phyloP scores from a whole-genome alignment of 441 rosid species.

The Codiaeum variegatum region DNA sequence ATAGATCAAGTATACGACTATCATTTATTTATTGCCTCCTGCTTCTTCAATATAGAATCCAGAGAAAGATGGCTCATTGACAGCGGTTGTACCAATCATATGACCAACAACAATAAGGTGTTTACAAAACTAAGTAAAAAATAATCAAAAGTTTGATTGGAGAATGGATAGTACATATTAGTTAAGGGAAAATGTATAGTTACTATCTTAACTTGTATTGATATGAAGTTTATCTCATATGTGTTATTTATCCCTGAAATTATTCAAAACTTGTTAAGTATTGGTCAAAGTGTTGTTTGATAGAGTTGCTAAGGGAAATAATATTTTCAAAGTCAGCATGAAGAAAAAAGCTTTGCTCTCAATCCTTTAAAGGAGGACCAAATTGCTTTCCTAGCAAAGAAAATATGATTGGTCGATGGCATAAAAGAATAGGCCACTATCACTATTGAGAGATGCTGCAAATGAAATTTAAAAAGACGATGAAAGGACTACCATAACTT shows the following conservation, averaged over 20 bases:
- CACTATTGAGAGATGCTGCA: not conserved
- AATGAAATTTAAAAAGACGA: too few relatives aligned
- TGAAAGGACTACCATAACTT: not conserved
- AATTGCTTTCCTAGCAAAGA: not conserved
- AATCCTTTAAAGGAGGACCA: constrained; percentile 7
- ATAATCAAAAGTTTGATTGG: not conserved
- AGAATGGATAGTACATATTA: not conserved
- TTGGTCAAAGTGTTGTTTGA: not conserved
- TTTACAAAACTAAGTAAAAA: not conserved
- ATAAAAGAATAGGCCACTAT: constrained; percentile 2
- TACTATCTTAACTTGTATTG: not conserved
- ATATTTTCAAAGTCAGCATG: not conserved
- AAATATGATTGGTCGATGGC: not conserved
- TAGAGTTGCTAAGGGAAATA: too few relatives aligned
- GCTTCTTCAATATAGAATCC: too few relatives aligned
- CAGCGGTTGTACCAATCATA: not conserved
- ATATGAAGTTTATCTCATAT: constrained; percentile 3
- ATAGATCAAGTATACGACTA: too few relatives aligned
- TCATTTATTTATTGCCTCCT: too few relatives aligned
- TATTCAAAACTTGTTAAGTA: constrained; percentile 9
- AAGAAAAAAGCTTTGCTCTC: not conserved
- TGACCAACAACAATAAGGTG: not conserved
- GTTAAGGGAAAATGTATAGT: constrained; percentile 3
- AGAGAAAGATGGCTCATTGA: not conserved
- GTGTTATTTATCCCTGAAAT: not conserved